phyloP scores from a whole-genome alignment of 2,329 filamentous ascomycete genomes.

The Claviceps spartinae region DNA sequence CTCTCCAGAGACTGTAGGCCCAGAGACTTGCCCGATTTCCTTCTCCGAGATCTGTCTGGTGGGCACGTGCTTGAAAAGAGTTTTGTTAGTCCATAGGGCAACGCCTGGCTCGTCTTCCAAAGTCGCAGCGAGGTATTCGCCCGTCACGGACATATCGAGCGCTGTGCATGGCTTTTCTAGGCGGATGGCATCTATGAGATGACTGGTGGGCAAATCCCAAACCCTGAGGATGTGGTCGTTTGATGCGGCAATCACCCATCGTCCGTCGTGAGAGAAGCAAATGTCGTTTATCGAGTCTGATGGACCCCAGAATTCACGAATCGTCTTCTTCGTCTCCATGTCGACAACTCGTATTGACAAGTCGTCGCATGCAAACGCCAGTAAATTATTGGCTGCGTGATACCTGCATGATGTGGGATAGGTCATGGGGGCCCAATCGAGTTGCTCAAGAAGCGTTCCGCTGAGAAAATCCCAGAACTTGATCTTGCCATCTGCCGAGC shows the following conservation, averaged over 20 bases:
- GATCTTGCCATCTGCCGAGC: conserved; percentile 77
- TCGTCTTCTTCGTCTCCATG: conserved; percentile 75
- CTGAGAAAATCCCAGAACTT: conserved; percentile 98
- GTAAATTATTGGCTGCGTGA: conserved; percentile 68
- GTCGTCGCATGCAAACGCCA: conserved; percentile 83
- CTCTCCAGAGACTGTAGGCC: conserved; percentile 71
- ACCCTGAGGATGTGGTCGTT: conserved; percentile 69
- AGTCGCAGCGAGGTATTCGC: conserved; percentile 87
- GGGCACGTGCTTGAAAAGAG: conserved; percentile 77
- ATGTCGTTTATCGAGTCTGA: conserved; percentile 63
- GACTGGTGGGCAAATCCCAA: conserved; percentile 92
- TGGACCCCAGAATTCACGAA: conserved; percentile 85
- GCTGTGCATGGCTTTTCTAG: conserved; percentile 68
- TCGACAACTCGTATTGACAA: conserved; percentile 80
- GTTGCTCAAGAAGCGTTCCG: conserved; percentile 63
- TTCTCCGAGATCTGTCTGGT: conserved; percentile 73
- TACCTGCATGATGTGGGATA: conserved; percentile 66
- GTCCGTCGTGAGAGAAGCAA: conserved; percentile 81
- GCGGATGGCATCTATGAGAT: conserved; percentile 84
- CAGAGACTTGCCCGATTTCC: conserved; percentile 50
- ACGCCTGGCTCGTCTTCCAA: conserved; percentile 73
- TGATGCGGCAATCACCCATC: conserved; percentile 84
- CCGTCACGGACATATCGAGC: conserved; percentile 75
- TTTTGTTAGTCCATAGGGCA: conserved; percentile 92
- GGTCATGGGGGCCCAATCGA: conserved; percentile 67